Conservation (phyloP, 805 yeast genomes). For the Ogataea naganishii region DNA sequence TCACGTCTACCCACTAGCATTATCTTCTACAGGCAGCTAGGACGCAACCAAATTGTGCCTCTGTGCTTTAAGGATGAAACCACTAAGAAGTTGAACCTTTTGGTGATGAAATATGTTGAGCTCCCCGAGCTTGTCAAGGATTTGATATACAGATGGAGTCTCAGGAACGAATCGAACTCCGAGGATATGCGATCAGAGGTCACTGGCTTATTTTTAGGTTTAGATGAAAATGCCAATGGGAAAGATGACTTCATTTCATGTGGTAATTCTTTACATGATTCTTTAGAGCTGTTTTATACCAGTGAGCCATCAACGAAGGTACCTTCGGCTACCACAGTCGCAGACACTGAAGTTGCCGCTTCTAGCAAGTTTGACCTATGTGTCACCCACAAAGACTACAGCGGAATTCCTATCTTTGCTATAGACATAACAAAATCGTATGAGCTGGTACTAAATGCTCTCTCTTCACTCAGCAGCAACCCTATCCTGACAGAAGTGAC, state of each 20-base stretch:
- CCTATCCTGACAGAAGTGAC: no score
- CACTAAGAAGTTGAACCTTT: conserved; percentile 6
- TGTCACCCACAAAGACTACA: conserved; percentile 38
- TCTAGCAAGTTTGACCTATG: conserved; percentile 19
- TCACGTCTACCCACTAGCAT: conserved; percentile 39
- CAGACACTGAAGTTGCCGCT: conserved; percentile 3
- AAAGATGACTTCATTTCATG: conserved; percentile 11
- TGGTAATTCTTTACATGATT: conserved; percentile 10
- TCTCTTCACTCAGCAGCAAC: no score
- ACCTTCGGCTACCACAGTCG: conserved; percentile 1
- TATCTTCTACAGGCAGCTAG: conserved; percentile 31
- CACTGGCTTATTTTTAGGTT: conserved; percentile 37
- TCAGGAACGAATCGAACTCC: conserved; percentile 7
- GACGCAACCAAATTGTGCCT: conserved; percentile 12
- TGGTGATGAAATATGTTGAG: conserved; percentile 7
- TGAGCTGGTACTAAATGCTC: conserved; percentile 2
- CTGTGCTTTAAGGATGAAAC: conserved; percentile 10
- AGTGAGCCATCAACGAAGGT: conserved; percentile 1
- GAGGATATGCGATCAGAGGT: conserved; percentile 10
- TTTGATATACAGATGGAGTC: conserved; percentile 14
- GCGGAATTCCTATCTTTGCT: conserved; percentile 59
- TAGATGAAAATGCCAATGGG: conserved; percentile 32
- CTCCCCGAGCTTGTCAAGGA: conserved; percentile 8
- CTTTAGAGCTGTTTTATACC: conserved; percentile 3
- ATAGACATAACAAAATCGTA: conserved; percentile 40